These are phyloP conservation scores for Pythium sukuiense DNA, from an alignment of 352 stramenopile genomes.

Conservation along the genomic window DNA sequence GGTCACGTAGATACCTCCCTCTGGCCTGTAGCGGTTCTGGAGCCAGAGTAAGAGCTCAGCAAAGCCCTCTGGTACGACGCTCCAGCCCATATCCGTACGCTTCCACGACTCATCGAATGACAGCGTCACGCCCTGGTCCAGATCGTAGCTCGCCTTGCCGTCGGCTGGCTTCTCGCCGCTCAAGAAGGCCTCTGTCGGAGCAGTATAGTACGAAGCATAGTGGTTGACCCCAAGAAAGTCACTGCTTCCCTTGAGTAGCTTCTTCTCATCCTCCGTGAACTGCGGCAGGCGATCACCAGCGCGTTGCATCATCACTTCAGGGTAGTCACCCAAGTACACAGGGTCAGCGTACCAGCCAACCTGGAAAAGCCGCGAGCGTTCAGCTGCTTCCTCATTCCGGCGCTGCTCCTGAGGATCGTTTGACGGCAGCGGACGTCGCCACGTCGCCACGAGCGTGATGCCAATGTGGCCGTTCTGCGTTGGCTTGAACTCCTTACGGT, in stretches of 20 bases:
- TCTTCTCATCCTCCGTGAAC: slow-evolving; percentile 86
- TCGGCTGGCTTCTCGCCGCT: slow-evolving; percentile 6
- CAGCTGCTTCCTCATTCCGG: slow-evolving; percentile 58
- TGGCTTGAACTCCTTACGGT: slow-evolving; percentile 44
- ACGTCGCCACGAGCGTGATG: slow-evolving; percentile 91
- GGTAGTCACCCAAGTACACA: slow-evolving; percentile 91
- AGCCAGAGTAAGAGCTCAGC: background rate
- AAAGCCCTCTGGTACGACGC: background rate
- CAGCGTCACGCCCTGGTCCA: background rate
- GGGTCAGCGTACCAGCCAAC: slow-evolving; percentile 92
- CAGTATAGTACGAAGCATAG: slow-evolving; percentile 72
- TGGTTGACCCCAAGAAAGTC: slow-evolving; percentile 96
- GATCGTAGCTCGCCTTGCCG: background rate
- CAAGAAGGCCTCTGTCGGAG: slow-evolving; percentile 44
- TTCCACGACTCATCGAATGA: background rate
- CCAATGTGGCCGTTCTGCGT: slow-evolving; percentile 79
- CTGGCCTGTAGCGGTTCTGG: background rate
- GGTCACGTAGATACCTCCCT: background rate
- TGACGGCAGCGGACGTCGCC: slow-evolving; percentile 69
- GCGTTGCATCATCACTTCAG: slow-evolving; percentile 85
- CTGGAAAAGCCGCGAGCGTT: slow-evolving; percentile 84
- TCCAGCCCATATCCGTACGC: background rate
- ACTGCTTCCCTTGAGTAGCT: slow-evolving; percentile 70
- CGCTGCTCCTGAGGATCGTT: slow-evolving; percentile 46
- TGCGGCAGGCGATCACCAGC: slow-evolving; percentile 80